Evolutionary conservation across 164 flowering plant genomes (phyloP).

Genomic region (Brasenia schreberi): DNA sequence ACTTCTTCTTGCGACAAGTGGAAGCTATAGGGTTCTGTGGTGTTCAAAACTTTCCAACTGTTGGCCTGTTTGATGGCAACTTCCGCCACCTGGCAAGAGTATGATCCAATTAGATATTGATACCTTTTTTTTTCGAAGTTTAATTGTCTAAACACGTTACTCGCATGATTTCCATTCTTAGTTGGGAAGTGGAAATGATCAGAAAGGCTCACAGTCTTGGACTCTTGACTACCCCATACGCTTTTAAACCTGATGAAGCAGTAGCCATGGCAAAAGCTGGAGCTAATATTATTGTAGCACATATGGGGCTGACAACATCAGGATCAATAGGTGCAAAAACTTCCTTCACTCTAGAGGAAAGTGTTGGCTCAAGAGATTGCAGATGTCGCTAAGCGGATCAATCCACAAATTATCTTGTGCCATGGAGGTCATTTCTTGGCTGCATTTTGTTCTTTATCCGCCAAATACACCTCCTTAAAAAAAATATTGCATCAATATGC

Average conservation of each 20-base stretch:
- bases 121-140: too few species aligned
- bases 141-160: background rate
- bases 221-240: constrained; percentile 91
- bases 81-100: constrained; percentile 39
- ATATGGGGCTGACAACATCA: constrained; percentile 93
- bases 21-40: constrained; percentile 82
- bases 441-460: background rate
- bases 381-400: constrained; percentile 68
- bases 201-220: constrained; percentile 75
- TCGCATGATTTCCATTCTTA: constrained; percentile 6
- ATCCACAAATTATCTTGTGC: constrained; percentile 66
- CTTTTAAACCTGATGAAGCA: constrained; percentile 76
- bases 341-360: constrained; percentile 64
- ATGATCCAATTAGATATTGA: background rate
- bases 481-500: too few species aligned
- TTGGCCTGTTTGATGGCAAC: constrained; percentile 90
- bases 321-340: constrained; percentile 96
- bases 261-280: constrained; percentile 88
- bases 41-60: constrained; percentile 95
- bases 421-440: constrained; percentile 65
- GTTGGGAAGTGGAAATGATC: constrained; percentile 93
- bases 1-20: constrained; percentile 65
- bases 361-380: constrained; percentile 75
- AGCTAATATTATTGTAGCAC: constrained; percentile 91
- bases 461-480: too few species aligned